Evolutionary conservation across 345 rosid genomes (phyloP), one percentile per base, ranked within the genome.

Genomic region (Mangifera indica): DNA sequence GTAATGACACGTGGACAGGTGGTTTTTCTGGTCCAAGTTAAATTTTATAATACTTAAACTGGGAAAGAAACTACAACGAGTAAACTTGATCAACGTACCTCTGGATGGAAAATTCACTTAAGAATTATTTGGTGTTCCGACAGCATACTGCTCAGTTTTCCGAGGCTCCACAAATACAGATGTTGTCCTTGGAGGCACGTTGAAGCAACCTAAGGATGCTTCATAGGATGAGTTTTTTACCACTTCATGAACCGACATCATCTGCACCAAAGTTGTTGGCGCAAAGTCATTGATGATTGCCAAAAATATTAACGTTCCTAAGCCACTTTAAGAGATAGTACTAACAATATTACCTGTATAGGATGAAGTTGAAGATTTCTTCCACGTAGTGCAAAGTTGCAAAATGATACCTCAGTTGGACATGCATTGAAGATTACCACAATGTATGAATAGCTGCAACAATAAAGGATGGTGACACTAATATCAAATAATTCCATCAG

Each of bases 101-200:
- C 26, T 7, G 1, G 1, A 46, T 53, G 55, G 13, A 32, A 67
- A 68, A 26, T 22, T 21, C 14, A 13, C 1, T 71, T 25, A 25
- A 18, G 24, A 71, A 49, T 48, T 14, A 34, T 25, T 46, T n/a
- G 42, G 51, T 52, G 42, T 37, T 24, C 52, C 4, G 6, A 44
- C 32, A 4, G 26, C 48, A 53, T 10, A 61, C 53, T 24, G 62
- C 29, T 87, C 79, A 79, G 17, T 70, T 75, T 75, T 53, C 70
- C 90, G 80, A 20, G 60, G 79, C 82, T 91, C 93, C 22, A 89
- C 92, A 67, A 92, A 90, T 58, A 95, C 98, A 2, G 91, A 56
- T 13, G 93, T 84, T 56, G 93, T 90, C 71, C 80, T 84, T 18
- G 86, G 78, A 0, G 98, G 97, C 63, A 92, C 78, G 10, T 69